A percentile compares a stretch with the other conserved stretches of the same genome.
phyloP scores from a whole-genome alignment of 164 flowering plant genomes.

The Houttuynia cordata region DNA sequence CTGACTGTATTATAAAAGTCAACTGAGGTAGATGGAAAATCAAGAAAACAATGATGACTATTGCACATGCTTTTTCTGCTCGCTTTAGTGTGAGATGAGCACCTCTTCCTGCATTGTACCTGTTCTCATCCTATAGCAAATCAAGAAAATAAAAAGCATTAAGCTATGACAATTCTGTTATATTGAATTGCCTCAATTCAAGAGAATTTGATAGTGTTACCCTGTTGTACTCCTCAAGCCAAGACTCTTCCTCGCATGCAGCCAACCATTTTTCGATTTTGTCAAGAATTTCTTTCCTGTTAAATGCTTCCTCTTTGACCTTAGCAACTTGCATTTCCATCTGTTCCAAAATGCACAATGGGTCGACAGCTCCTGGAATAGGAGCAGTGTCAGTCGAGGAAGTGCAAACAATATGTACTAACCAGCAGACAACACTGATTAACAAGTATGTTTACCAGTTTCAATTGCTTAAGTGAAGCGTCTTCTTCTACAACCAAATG shows the following conservation, averaged over 20 bases:
- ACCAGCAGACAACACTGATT: neutral
- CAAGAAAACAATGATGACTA: slow-evolving; percentile 24
- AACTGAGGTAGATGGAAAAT: neutral
- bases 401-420: neutral
- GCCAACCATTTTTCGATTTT: slow-evolving; percentile 65
- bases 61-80: slow-evolving; percentile 70
- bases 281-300: slow-evolving; percentile 70
- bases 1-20: neutral
- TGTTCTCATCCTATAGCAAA: slow-evolving; percentile 45
- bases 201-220: slow-evolving; percentile 17
- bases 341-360: slow-evolving; percentile 34
- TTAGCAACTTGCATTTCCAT: slow-evolving; percentile 45
- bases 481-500: slow-evolving; percentile 59
- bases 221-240: slow-evolving; percentile 80
- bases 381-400: neutral
- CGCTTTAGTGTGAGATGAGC: slow-evolving; percentile 63
- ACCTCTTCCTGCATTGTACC: slow-evolving; percentile 74
- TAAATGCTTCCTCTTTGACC: slow-evolving; percentile 54
- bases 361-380: slow-evolving; percentile 45
- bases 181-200: no score
- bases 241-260: slow-evolving; percentile 70
- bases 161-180: neutral
- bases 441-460: slow-evolving; percentile 32
- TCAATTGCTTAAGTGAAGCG: slow-evolving; percentile 49
- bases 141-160: neutral